These are phyloP conservation scores for Nephelium lappaceum DNA, from an alignment of 345 rosid genomes.

Conservation along the genomic window DNA sequence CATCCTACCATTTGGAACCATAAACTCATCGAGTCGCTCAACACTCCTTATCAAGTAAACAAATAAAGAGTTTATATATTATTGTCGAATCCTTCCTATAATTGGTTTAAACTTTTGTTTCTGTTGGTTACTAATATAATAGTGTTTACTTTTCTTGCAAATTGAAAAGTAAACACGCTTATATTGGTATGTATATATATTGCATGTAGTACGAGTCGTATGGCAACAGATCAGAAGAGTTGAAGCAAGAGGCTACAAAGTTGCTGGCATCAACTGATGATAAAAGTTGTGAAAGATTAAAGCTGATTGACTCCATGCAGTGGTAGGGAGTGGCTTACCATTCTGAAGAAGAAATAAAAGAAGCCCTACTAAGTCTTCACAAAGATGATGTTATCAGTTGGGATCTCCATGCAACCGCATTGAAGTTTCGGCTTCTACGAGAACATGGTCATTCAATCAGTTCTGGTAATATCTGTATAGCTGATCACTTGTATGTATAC, in stretches of 20 bases:
- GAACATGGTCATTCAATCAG: slow-evolving; percentile 11
- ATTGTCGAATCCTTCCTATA: too few species aligned
- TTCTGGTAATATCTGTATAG: too few species aligned
- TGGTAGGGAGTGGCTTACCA: slow-evolving; percentile 21
- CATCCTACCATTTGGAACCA: slow-evolving; percentile 22
- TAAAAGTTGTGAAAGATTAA: neutral
- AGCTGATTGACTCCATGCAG: slow-evolving; percentile 18
- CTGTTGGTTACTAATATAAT: too few species aligned
- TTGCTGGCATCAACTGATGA: slow-evolving; percentile 2
- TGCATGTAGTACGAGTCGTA: slow-evolving; percentile 16
- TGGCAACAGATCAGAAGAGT: neutral
- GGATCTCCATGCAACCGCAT: slow-evolving; percentile 19
- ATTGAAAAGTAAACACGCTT: too few species aligned
- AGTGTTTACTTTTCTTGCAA: too few species aligned
- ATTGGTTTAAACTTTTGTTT: too few species aligned
- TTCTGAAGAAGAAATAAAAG: slow-evolving; percentile 20
- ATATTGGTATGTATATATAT: too few species aligned
- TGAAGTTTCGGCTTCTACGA: slow-evolving; percentile 24
- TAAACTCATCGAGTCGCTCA: slow-evolving; percentile 11
- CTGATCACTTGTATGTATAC: too few species aligned
- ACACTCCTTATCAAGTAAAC: slow-evolving; percentile 2
- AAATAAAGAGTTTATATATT: too few species aligned
- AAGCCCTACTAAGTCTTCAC: neutral
- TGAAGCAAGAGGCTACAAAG: slow-evolving; percentile 14
- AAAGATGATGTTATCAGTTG: neutral